These are phyloP conservation scores for Ceratopteris richardii DNA, from an alignment of 75 land plant species.

Conservation along the genomic window DNA sequence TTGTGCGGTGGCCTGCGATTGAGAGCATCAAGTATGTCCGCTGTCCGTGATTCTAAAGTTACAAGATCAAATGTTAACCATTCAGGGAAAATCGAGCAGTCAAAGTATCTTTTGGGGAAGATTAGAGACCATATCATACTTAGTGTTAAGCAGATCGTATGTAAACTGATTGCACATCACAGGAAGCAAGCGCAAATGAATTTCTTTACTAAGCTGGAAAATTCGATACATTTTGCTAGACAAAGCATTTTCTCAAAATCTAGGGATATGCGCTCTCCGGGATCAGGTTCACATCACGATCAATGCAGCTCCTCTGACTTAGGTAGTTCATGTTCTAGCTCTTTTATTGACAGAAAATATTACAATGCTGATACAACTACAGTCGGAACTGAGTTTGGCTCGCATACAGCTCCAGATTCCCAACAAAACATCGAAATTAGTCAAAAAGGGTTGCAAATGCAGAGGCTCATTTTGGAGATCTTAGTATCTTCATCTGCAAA, in stretches of 20 bases:
- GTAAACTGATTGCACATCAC: neutral
- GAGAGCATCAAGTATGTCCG: too few species aligned
- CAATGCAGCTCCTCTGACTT: neutral
- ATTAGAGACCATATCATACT: neutral
- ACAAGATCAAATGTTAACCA: neutral
- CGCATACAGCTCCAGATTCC: neutral
- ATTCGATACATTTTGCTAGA: too few species aligned
- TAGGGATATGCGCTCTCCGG: too few species aligned
- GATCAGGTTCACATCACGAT: neutral
- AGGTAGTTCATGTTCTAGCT: neutral
- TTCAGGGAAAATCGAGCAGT: neutral
- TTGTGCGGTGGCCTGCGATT: neutral
- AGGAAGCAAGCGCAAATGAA: neutral
- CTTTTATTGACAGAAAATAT: neutral
- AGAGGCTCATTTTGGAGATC: slow-evolving; percentile 26
- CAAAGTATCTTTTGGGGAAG: neutral
- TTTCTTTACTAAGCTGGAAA: too few species aligned
- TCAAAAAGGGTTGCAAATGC: neutral
- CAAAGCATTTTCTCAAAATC: too few species aligned
- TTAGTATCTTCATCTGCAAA: slow-evolving; percentile 28
- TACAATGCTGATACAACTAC: neutral
- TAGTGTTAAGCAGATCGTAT: neutral
- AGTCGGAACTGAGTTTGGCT: neutral
- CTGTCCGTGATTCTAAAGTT: too few species aligned
- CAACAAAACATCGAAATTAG: neutral